These are phyloP conservation scores for Colletotrichum sp. DNA, from an alignment of 2,329 filamentous ascomycete genomes.

Conservation along the genomic window DNA sequence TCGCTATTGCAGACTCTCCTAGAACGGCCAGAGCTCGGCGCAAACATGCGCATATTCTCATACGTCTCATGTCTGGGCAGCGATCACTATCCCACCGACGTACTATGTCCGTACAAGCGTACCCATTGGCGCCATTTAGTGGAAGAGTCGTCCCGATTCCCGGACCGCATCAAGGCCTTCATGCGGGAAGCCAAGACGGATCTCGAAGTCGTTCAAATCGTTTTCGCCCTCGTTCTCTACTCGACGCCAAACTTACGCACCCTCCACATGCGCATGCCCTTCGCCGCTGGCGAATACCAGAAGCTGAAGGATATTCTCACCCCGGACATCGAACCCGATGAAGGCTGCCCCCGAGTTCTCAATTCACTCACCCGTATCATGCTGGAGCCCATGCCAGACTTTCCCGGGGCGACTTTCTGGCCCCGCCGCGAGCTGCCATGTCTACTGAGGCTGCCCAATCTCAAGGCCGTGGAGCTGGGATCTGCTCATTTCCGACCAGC, in stretches of 20 bases:
- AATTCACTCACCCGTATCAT: slow-evolving; percentile 19
- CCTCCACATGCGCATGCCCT: slow-evolving; percentile 19
- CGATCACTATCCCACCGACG: slow-evolving; percentile 18
- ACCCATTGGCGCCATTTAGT: slow-evolving; percentile 17
- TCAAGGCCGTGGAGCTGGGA: slow-evolving; percentile 16
- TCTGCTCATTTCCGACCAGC: slow-evolving; percentile 15
- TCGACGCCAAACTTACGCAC: slow-evolving; percentile 12
- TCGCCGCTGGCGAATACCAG: slow-evolving; percentile 17
- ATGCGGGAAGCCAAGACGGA: slow-evolving; percentile 9
- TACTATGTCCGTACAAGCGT: slow-evolving; percentile 13
- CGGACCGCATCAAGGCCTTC: slow-evolving; percentile 9
- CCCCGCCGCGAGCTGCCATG: slow-evolving; percentile 16
- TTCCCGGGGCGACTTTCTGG: slow-evolving; percentile 15
- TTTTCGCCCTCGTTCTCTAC: slow-evolving; percentile 17
- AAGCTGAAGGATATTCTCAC: slow-evolving; percentile 18
- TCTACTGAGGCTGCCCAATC: slow-evolving; percentile 7
- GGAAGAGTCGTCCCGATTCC: neutral
- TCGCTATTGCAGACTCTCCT: slow-evolving; percentile 17
- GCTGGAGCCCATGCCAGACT: slow-evolving; percentile 20
- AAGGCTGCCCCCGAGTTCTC: slow-evolving; percentile 13
- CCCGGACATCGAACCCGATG: slow-evolving; percentile 9
- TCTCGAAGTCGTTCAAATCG: slow-evolving; percentile 15
- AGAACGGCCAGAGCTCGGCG: slow-evolving; percentile 13
- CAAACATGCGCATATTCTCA: slow-evolving; percentile 18
- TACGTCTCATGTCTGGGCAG: slow-evolving; percentile 14